These are phyloP conservation scores for Ochetophila trinervis DNA, from an alignment of 306 rosid species.

Conservation along the genomic window DNA sequence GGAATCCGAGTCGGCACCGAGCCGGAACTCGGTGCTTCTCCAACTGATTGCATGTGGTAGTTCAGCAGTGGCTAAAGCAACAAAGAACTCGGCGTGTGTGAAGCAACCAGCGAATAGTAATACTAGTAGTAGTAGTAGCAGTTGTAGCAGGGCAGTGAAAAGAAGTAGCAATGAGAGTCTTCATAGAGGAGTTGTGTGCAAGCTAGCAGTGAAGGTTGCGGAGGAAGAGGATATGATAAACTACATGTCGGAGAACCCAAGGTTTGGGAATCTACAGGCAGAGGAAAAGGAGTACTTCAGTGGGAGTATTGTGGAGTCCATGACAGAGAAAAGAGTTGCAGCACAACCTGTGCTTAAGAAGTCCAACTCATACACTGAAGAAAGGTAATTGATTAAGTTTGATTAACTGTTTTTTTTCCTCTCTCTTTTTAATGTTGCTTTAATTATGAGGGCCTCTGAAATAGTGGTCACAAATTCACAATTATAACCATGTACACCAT, in stretches of 20 bases:
- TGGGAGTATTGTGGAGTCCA: slow-evolving; percentile 73
- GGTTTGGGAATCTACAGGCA: slow-evolving; percentile 61
- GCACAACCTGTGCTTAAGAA: slow-evolving; percentile 39
- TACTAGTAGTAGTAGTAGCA: too few relatives aligned
- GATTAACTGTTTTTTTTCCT: background rate
- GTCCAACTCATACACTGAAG: slow-evolving; percentile 72
- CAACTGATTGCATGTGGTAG: slow-evolving; percentile 85
- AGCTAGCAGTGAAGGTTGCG: slow-evolving; percentile 22
- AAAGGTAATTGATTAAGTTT: slow-evolving; percentile 39
- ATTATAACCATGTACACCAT: too few relatives aligned
- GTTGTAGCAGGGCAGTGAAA: background rate
- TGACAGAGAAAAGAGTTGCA: slow-evolving; percentile 35
- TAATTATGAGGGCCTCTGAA: too few relatives aligned
- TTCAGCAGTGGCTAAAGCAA: slow-evolving; percentile 46
- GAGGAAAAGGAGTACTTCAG: slow-evolving; percentile 92
- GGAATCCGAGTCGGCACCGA: slow-evolving; percentile 16
- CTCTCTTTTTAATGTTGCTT: too few relatives aligned
- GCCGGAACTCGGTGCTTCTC: slow-evolving; percentile 60
- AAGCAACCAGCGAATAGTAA: slow-evolving; percentile 14
- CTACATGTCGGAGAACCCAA: slow-evolving; percentile 73
- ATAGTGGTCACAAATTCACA: too few relatives aligned
- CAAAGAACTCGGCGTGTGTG: slow-evolving; percentile 21
- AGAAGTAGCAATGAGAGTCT: slow-evolving; percentile 24
- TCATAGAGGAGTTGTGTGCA: slow-evolving; percentile 32
- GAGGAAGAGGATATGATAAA: slow-evolving; percentile 51